Percentiles rank a stretch among this genome's conserved stretches.
Evolutionary conservation across 495 filamentous ascomycete genomes (phyloP).

Genomic region (Hyaloscypha finlandica): DNA sequence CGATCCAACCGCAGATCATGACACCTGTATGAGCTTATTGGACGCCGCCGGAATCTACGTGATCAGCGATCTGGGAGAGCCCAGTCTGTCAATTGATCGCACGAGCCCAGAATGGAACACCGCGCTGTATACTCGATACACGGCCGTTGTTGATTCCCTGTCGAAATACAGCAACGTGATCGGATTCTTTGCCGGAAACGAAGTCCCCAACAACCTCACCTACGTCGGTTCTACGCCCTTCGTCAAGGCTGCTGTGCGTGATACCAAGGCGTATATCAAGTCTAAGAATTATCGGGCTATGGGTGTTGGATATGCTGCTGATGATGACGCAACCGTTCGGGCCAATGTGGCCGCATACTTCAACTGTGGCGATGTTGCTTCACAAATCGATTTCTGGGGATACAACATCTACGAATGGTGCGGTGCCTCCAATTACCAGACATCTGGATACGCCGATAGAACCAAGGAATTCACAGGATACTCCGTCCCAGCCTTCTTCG

Average conservation of each 20-base stretch:
- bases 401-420: constrained; percentile 79
- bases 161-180: constrained; percentile 66
- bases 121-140: constrained; percentile 59
- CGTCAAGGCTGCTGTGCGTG: constrained; percentile 73
- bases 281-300: constrained; percentile 59
- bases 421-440: constrained; percentile 54
- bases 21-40: constrained; percentile 64
- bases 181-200: constrained; percentile 76
- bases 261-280: constrained; percentile 71
- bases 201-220: constrained; percentile 59
- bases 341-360: constrained; percentile 65
- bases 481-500: constrained; percentile 72
- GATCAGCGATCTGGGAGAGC: constrained; percentile 63
- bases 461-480: constrained; percentile 62
- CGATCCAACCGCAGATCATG: constrained; percentile 62
- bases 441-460: constrained; percentile 59
- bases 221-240: constrained; percentile 64
- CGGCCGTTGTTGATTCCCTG: constrained; percentile 64
- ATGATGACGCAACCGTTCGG: constrained; percentile 60
- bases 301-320: constrained; percentile 70
- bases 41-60: constrained; percentile 76
- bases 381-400: constrained; percentile 74
- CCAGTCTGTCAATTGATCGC: constrained; percentile 60
- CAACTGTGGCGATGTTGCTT: constrained; percentile 57
- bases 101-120: constrained; percentile 57